These are phyloP conservation scores for Penicillium sp. DNA, from an alignment of 2,329 filamentous ascomycete genomes.

Conservation along the genomic window DNA sequence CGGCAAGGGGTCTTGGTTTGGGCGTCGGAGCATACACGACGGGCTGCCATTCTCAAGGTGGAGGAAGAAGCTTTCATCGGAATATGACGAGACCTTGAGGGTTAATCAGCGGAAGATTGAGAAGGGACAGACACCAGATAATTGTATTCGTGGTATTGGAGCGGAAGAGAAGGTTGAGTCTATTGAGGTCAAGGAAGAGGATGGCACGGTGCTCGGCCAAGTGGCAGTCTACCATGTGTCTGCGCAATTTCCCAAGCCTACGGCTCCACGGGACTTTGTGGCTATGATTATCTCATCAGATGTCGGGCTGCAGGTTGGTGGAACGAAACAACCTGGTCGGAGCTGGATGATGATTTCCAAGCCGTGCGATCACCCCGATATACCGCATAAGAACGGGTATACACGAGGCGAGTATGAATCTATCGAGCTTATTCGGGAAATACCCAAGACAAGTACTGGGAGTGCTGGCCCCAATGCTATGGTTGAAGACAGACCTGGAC, in stretches of 20 bases:
- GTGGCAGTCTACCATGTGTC: constrained; percentile 76
- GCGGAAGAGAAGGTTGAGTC: constrained; percentile 74
- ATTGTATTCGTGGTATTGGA: constrained; percentile 80
- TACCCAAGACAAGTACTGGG: constrained; percentile 51
- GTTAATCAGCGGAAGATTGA: constrained; percentile 69
- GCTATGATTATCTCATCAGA: constrained; percentile 71
- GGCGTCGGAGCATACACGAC: constrained; percentile 77
- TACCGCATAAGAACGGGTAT: constrained; percentile 68
- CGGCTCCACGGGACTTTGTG: constrained; percentile 84
- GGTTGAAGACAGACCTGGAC: constrained; percentile 14
- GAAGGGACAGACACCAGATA: constrained; percentile 66
- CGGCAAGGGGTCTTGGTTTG: constrained; percentile 86
- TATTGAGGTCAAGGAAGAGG: constrained; percentile 55
- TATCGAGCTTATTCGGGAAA: constrained; percentile 85
- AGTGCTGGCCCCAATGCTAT: constrained; percentile 31
- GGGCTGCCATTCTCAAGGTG: constrained; percentile 75
- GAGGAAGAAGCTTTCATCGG: constrained; percentile 72
- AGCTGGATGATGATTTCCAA: constrained; percentile 88
- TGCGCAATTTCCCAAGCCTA: constrained; percentile 87
- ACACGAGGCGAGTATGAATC: constrained; percentile 88
- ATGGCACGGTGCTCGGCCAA: constrained; percentile 24
- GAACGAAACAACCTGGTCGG: constrained; percentile 48
- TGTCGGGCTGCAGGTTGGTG: constrained; percentile 34
- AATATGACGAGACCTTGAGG: constrained; percentile 78
- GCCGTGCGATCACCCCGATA: constrained; percentile 75